phyloP scores from a whole-genome alignment of 495 filamentous ascomycete species.

The Penicillium macrosclerotiorum region DNA sequence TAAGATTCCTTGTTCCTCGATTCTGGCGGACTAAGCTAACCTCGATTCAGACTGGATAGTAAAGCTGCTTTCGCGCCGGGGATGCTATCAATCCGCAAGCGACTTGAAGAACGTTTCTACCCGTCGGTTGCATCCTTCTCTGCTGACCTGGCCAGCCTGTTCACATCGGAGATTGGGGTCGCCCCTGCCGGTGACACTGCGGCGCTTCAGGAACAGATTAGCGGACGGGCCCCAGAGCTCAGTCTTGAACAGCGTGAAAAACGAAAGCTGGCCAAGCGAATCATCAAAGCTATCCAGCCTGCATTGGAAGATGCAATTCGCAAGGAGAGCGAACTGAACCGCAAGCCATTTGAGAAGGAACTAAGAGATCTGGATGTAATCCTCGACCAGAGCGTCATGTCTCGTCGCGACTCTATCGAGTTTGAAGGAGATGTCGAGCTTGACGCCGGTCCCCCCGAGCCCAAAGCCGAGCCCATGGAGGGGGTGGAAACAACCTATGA shows the following conservation, averaged over 20 bases:
- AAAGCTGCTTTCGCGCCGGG: slow-evolving; percentile 69
- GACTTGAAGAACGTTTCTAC: slow-evolving; percentile 69
- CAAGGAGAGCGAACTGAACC: slow-evolving; percentile 75
- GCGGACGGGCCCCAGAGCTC: slow-evolving; percentile 53
- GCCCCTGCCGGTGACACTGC: slow-evolving; percentile 50
- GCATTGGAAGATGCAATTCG: slow-evolving; percentile 71
- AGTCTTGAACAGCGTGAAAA: slow-evolving; percentile 63
- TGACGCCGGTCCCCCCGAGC: slow-evolving; percentile 12
- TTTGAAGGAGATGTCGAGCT: slow-evolving; percentile 23
- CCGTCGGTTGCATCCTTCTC: slow-evolving; percentile 72
- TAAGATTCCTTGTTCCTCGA: slow-evolving; percentile 42
- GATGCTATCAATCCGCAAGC: slow-evolving; percentile 59
- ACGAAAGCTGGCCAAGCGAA: slow-evolving; percentile 73
- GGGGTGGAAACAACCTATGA: slow-evolving; percentile 15
- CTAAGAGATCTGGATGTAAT: slow-evolving; percentile 71
- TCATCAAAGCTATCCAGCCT: slow-evolving; percentile 76
- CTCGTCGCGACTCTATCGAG: slow-evolving; percentile 37
- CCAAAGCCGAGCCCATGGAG: slow-evolving; percentile 15
- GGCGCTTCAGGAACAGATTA: slow-evolving; percentile 52
- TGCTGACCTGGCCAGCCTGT: slow-evolving; percentile 65
- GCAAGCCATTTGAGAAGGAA: slow-evolving; percentile 65
- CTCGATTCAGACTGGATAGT: slow-evolving; percentile 59
- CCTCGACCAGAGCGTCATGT: slow-evolving; percentile 58
- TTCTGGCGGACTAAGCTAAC: slow-evolving; percentile 32
- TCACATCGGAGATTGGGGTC: slow-evolving; percentile 64